These are phyloP conservation scores for Helotiales sp. DNA, from an alignment of 2,329 filamentous ascomycete genomes.

Conservation along the genomic window DNA sequence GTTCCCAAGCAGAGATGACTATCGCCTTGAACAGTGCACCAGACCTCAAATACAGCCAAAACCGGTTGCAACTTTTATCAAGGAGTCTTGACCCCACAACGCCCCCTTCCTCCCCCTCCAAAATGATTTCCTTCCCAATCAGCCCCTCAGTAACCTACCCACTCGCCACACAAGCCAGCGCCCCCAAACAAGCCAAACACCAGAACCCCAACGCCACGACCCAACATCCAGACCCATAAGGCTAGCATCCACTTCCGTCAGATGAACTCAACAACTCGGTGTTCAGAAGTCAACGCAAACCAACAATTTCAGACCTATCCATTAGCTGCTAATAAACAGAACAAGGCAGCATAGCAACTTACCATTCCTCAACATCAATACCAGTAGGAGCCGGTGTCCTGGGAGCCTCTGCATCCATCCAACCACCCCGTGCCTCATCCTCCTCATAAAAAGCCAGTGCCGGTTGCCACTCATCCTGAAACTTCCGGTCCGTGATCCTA, in stretches of 20 bases:
- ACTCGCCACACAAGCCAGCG: slow-evolving; percentile 55
- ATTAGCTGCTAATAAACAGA: too few relatives aligned
- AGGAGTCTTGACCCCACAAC: too few relatives aligned
- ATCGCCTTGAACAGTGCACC: too few relatives aligned
- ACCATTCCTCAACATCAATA: neutral
- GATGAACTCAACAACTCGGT: too few relatives aligned
- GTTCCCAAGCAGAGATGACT: too few relatives aligned
- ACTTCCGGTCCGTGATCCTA: neutral
- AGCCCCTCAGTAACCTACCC: slow-evolving; percentile 59
- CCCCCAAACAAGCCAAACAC: slow-evolving; percentile 56
- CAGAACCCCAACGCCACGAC: slow-evolving; percentile 51
- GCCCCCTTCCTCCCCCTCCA: slow-evolving; percentile 63
- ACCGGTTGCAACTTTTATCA: too few relatives aligned
- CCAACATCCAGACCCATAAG: slow-evolving; percentile 61
- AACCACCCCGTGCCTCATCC: neutral
- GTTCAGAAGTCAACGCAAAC: neutral
- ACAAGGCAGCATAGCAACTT: too few relatives aligned
- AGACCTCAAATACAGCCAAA: too few relatives aligned
- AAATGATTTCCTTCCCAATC: slow-evolving; percentile 65
- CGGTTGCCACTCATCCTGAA: neutral
- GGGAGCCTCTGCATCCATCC: neutral
- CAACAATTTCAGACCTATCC: neutral
- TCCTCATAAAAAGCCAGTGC: slow-evolving; percentile 1
- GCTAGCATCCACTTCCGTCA: too few relatives aligned
- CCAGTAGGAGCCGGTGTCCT: neutral